Evolutionary conservation across 345 rosid genomes (phyloP), one percentile per base, ranked within the genome.

Genomic region (Gossypium anomalum): DNA sequence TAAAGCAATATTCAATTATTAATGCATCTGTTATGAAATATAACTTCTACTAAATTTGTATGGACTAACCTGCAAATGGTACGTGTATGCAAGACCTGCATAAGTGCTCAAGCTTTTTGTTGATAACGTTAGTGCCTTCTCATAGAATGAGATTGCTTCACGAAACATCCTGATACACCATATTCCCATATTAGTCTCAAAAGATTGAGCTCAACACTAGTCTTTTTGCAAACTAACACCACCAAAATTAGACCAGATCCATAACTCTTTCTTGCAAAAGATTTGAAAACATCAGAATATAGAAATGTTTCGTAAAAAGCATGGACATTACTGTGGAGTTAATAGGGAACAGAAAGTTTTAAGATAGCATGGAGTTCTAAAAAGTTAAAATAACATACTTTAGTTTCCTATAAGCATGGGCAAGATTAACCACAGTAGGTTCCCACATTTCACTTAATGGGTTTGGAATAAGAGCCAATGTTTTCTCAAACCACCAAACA

Each of bases 11-110:
- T 47, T 44, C 56, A 9, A 7, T 23, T 20, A 56, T 45, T 13
- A 60, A 29, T 44, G 38, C 61, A 27, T 27, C 38, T 7, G 19
- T 27, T 23, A 69, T 16, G 29, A 69, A 19, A 51, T 4, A 69
- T 15, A 48, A 69, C 44, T 23, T 47, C 8, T 20, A 22, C 20
- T 49, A 67, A 67, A 41, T 48, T 23, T 8, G 4, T 9, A 51
- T 13, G 59, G 45, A 51, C 59, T 9, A 3, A 94, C 99, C 98
- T 89, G 97, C 84, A 95, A 79, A 83, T 91, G 97, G 73, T 89
- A 91, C 27, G 97, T 89, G 86, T 90, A 95, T n/a, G 99, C 99
- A 77, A 95, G 92, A 76, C 99, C 99, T 0, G 97, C 90, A 82
- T 91, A 93, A 63, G 99, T 93, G 83, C 97, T 90, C 85, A 90